These are phyloP conservation scores for Xylariomycetidae sp. DNA, from an alignment of 2,329 filamentous ascomycete species.

Conservation along the genomic window DNA sequence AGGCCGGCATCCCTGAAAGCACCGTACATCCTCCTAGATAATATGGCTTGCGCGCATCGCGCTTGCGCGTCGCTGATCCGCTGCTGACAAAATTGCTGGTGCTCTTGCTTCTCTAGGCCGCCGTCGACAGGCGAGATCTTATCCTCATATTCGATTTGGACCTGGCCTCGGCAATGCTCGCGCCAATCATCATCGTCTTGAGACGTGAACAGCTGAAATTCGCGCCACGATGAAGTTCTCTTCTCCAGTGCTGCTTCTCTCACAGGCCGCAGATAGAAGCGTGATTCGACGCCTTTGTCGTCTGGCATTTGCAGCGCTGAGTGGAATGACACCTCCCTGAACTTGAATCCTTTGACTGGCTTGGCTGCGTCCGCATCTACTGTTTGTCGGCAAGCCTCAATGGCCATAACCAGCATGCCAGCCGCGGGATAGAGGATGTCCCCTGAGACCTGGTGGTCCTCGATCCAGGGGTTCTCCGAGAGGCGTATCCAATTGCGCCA, in stretches of 20 bases:
- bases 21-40: slow-evolving; percentile 10
- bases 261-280: slow-evolving; percentile 11
- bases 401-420: slow-evolving; percentile 23
- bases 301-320: slow-evolving; percentile 11
- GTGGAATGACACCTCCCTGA: slow-evolving; percentile 15
- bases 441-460: slow-evolving; percentile 22
- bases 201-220: slow-evolving; percentile 15
- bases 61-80: no score
- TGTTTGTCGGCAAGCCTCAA: slow-evolving; percentile 21
- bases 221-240: slow-evolving; percentile 5
- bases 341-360: slow-evolving; percentile 10
- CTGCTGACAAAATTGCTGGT: no score
- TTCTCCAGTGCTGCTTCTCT: not conserved
- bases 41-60: no score
- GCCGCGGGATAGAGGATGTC: slow-evolving; percentile 25
- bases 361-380: slow-evolving; percentile 7
- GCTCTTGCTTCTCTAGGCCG: slow-evolving; percentile 2
- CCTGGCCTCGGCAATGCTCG: slow-evolving; percentile 11
- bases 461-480: slow-evolving; percentile 22
- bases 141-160: slow-evolving; percentile 9
- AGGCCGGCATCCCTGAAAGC: slow-evolving; percentile 8
- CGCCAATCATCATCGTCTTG: slow-evolving; percentile 10
- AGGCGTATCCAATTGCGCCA: slow-evolving; percentile 21
- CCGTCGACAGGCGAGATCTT: slow-evolving; percentile 2
- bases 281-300: slow-evolving; percentile 12